These are phyloP conservation scores for Cephalotrichum gorgonifer DNA, from an alignment of 2,329 filamentous ascomycete species.

Conservation along the genomic window DNA sequence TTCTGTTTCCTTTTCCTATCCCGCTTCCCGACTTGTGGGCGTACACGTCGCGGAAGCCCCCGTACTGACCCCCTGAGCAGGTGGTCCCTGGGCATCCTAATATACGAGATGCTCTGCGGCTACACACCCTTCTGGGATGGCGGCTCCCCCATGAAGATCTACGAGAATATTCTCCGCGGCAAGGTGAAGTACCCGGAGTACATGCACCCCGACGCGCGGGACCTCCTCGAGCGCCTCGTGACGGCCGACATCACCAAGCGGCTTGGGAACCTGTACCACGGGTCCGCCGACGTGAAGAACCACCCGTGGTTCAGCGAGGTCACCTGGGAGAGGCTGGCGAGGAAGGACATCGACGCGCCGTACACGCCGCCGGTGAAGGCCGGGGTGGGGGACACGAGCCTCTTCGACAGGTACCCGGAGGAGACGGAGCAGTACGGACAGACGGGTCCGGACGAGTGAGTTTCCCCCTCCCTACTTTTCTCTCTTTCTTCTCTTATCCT, in stretches of 20 bases:
- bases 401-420: constrained; percentile 97
- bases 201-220: constrained; percentile 87
- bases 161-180: constrained; percentile 96
- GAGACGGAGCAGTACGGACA: constrained; percentile 88
- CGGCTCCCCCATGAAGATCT: constrained; percentile 97
- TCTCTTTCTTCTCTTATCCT: constrained; percentile 1
- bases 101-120: constrained; percentile 98
- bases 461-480: too few relatives aligned
- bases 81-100: constrained; percentile 97
- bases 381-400: constrained; percentile 87
- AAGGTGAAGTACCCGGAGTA: constrained; percentile 95
- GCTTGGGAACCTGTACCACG: constrained; percentile 85
- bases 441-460: constrained; percentile 71
- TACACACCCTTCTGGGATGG: constrained; percentile 99
- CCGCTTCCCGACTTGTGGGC: not conserved
- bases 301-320: constrained; percentile 97
- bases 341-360: constrained; percentile 96
- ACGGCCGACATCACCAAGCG: constrained; percentile 92
- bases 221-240: constrained; percentile 85
- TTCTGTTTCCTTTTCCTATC: constrained; percentile 3
- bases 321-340: constrained; percentile 87
- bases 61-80: constrained; percentile 35
- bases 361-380: constrained; percentile 95
- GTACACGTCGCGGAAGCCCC: not conserved
- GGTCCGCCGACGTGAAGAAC: constrained; percentile 84